Evolutionary conservation across 2,329 filamentous ascomycete genomes (phyloP).

Genomic region (Celoporthe dispersa): DNA sequence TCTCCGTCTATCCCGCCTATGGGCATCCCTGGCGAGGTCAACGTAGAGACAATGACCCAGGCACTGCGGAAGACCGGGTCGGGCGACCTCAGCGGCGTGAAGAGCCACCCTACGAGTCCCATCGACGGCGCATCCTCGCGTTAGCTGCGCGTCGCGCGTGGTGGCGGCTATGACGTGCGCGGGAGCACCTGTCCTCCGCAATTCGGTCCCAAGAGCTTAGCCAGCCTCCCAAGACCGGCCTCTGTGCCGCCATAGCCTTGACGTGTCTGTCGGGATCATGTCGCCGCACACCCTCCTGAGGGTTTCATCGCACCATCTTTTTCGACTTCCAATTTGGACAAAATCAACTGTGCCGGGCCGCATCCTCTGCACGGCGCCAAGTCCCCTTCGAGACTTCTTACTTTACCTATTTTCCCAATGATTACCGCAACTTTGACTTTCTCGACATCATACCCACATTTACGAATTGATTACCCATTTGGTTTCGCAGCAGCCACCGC

Average conservation of each 20-base stretch:
- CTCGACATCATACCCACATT: conserved; percentile 24
- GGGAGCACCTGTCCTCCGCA: conserved; percentile 7
- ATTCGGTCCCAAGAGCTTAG: not conserved
- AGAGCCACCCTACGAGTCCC: conserved; percentile 64
- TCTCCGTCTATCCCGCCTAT: conserved; percentile 22
- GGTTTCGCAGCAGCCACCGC: conserved; percentile 18
- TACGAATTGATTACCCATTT: conserved; percentile 29
- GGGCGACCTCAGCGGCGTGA: conserved; percentile 68
- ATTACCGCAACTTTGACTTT: conserved; percentile 8
- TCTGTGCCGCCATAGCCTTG: conserved; percentile 13
- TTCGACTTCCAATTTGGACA: not conserved
- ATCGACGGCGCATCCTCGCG: conserved; percentile 52
- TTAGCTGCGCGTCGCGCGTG: conserved; percentile 21
- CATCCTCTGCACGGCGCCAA: not conserved
- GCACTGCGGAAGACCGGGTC: conserved; percentile 84
- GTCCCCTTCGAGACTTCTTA: conserved; percentile 9
- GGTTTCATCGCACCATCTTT: not conserved
- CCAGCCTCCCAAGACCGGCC: conserved; percentile 2
- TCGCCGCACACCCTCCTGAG: not conserved
- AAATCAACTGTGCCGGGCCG: not conserved
- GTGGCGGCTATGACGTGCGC: not conserved
- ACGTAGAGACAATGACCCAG: conserved; percentile 93
- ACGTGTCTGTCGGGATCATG: not conserved
- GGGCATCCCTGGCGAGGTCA: conserved; percentile 64
- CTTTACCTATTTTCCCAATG: conserved; percentile 17